A percentile compares a stretch with the other conserved stretches of the same genome.
These are phyloP conservation scores for Corynespora cassiicola DNA, from an alignment of 2,329 filamentous ascomycete species.

Conservation along the genomic window DNA sequence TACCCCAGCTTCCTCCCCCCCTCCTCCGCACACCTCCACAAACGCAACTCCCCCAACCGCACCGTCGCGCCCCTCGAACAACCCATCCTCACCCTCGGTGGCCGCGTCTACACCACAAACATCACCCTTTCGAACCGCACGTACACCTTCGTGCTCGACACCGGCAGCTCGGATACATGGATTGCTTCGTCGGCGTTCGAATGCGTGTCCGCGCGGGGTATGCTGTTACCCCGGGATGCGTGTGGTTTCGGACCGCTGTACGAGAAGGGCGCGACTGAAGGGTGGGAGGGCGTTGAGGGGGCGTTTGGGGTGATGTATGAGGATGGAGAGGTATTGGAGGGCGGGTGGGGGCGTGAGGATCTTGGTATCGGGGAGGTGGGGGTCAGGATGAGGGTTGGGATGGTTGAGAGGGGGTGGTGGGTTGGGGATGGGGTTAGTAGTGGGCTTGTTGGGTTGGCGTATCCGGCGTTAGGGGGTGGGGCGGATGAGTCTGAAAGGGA, in stretches of 20 bases:
- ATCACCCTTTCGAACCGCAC: constrained; percentile 20
- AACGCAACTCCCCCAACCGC: constrained; percentile 10
- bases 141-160: constrained; percentile 35
- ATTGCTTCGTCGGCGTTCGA: constrained; percentile 20
- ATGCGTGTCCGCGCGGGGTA: constrained; percentile 14
- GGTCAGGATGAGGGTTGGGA: constrained; percentile 31
- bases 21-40: constrained; percentile 17
- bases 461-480: constrained; percentile 22
- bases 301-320: constrained; percentile 29
- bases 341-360: constrained; percentile 26
- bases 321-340: constrained; percentile 30
- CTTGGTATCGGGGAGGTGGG: constrained; percentile 23
- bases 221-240: constrained; percentile 4
- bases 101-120: constrained; percentile 38
- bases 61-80: constrained; percentile 19
- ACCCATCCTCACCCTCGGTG: constrained; percentile 27
- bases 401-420: constrained; percentile 35
- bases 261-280: constrained; percentile 6
- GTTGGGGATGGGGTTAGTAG: constrained; percentile 32
- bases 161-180: constrained; percentile 36
- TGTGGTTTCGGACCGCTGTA: constrained; percentile 27
- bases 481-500: constrained; percentile 24
- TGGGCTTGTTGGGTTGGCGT: constrained; percentile 38
- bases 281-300: too few relatives aligned
- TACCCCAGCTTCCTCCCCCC: constrained; percentile 9